Conservation (phyloP, 208 protist species). For the Trichomonas tenax region DNA sequence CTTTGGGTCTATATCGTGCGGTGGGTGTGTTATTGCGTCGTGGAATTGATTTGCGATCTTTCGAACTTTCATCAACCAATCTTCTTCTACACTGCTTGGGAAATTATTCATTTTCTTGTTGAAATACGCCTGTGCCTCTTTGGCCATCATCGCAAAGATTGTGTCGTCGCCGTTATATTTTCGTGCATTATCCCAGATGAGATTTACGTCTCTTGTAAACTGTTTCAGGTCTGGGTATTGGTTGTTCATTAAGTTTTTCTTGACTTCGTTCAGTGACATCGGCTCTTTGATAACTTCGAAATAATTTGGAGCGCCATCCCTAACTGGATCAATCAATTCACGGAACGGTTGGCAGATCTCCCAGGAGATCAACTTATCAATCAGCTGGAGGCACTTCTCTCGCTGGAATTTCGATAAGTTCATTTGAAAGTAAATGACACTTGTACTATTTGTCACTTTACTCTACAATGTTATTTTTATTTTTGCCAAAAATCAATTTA, state of each 20-base stretch:
- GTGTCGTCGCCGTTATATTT: neutral
- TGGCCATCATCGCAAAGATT: neutral
- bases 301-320: neutral
- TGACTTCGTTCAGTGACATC: neutral
- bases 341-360: neutral
- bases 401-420: neutral
- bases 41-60: neutral
- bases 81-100: neutral
- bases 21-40: neutral
- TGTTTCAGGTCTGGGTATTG: neutral
- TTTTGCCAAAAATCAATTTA: no score
- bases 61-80: neutral
- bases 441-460: no score
- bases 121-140: neutral
- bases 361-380: neutral
- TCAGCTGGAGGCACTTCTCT: neutral
- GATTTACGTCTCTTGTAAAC: neutral
- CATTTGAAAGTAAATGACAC: no score
- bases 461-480: no score
- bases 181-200: neutral
- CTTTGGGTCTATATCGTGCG: neutral
- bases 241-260: neutral
- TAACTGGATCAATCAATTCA: neutral
- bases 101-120: neutral
- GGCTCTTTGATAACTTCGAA: neutral